Base-by-base conservation (phyloP, 169 alveolate species). In the Sarcocystis neurona region DNA sequence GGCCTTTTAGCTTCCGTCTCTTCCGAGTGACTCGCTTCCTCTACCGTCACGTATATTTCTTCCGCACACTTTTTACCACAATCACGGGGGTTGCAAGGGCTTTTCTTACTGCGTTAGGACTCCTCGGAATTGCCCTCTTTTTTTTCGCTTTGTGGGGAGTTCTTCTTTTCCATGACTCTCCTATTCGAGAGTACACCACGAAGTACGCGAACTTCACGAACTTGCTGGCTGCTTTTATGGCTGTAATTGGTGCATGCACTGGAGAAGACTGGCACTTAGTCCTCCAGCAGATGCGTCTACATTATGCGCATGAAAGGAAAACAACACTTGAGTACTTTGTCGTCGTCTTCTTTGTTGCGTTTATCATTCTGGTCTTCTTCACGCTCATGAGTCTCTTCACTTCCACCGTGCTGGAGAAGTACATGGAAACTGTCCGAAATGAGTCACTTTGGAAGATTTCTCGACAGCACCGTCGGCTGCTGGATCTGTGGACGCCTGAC, bases 181-280 rank as follows among this genome's bases (percentile, higher is more conserved):
- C 56, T 5, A 39, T 78, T 12, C 84, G 66, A 34, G 30, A 43
- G 43, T 39, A 79, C 34, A 78, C 63, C 20, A 72, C 37, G 34
- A 48, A 56, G 10, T 88, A 88, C 41, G 70, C 50, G 1, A 32
- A 37, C 66, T 88, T 88, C 74, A 78, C 46, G 30, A 32, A 56
- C 44, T 50, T 88, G 23, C 37, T 44, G 56, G 79, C 74, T 10
- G 72, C 84, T 10, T 34, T 88, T 8, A 56, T 88, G 50, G 53
- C 84, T 32, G 84, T 88, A 50, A n/a, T 88, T 20, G 84, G 88
- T 6, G 60, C 79, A 82, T 88, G 88, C 20, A 88, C 92, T 20
- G 92, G 92, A 1, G 92, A 88, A 68, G 75, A 78, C 43, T 88
- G 92, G 92, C 92, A 88, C n/a, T 63, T 56, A 46, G 79, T 82